Conservation (phyloP, 2,329 filamentous ascomycete genomes). For the Colletotrichum sp. region DNA sequence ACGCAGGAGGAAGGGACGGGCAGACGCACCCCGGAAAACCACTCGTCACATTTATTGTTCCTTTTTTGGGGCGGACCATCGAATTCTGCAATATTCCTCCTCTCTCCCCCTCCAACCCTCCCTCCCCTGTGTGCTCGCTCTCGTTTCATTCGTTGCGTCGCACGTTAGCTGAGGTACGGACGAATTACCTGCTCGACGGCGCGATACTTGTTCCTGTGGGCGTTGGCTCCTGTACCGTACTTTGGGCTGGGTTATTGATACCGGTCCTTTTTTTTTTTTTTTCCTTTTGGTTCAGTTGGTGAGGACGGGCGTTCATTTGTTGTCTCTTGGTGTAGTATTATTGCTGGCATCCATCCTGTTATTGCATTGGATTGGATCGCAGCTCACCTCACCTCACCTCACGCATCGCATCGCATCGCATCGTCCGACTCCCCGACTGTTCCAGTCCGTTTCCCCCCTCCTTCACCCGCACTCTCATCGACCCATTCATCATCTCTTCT, state of each 20-base stretch:
- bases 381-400: neutral
- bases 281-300: no score
- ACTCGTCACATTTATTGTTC: neutral
- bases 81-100: conserved; percentile 4
- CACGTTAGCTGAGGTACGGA: neutral
- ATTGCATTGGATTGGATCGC: neutral
- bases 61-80: conserved; percentile 5
- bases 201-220: no score
- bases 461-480: neutral
- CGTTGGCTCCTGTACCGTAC: no score
- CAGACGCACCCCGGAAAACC: conserved; percentile 19
- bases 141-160: neutral
- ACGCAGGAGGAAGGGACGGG: neutral
- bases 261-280: no score
- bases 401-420: neutral
- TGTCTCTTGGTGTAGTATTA: neutral
- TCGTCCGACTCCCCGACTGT: neutral
- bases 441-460: neutral
- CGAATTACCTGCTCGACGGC: neutral
- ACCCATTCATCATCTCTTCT: neutral
- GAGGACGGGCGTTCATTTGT: neutral
- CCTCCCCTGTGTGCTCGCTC: neutral
- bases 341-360: neutral
- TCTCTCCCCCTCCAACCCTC: neutral
- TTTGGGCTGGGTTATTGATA: no score